Percentiles rank a stretch among this genome's conserved stretches.
These are phyloP conservation scores for Solanum hybrid DNA, from an alignment of 305 asterid genomes.

Conservation along the genomic window DNA sequence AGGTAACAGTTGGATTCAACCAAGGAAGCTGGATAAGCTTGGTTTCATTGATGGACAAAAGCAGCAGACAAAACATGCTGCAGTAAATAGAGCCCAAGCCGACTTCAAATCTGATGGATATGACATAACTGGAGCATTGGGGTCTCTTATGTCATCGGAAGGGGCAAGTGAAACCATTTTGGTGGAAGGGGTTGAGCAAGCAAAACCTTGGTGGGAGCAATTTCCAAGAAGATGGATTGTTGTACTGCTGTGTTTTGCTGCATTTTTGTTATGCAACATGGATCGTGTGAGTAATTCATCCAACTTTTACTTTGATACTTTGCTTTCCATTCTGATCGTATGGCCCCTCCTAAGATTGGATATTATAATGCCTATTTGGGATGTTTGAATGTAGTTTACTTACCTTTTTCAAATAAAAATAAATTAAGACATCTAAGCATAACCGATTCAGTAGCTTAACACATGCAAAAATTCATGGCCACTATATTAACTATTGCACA, in stretches of 20 bases:
- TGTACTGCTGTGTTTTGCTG: slow-evolving; percentile 84
- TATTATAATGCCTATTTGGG: not conserved
- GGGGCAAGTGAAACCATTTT: slow-evolving; percentile 40
- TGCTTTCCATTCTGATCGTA: not conserved
- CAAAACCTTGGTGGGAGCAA: slow-evolving; percentile 61
- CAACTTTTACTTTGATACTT: not conserved
- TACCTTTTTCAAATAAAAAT: not conserved
- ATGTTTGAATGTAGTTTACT: not conserved
- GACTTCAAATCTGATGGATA: slow-evolving; percentile 72
- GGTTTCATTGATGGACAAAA: slow-evolving; percentile 30
- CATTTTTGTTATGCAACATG: slow-evolving; percentile 94
- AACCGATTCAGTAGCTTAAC: not conserved
- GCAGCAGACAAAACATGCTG: slow-evolving; percentile 30
- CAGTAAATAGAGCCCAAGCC: slow-evolving; percentile 49
- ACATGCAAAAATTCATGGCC: not conserved
- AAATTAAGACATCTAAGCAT: not conserved
- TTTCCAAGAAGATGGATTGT: slow-evolving; percentile 90
- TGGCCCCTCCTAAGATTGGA: not conserved
- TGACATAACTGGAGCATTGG: slow-evolving; percentile 46
- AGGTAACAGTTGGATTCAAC: slow-evolving; percentile 26
- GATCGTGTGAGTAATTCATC: slow-evolving; percentile 57
- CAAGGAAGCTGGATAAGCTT: slow-evolving; percentile 34
- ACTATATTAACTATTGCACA: not conserved
- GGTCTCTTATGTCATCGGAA: slow-evolving; percentile 39
- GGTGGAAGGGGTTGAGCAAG: slow-evolving; percentile 29